Conservation (phyloP, 768 basidiomycete species). For the Suillus sp. region DNA sequence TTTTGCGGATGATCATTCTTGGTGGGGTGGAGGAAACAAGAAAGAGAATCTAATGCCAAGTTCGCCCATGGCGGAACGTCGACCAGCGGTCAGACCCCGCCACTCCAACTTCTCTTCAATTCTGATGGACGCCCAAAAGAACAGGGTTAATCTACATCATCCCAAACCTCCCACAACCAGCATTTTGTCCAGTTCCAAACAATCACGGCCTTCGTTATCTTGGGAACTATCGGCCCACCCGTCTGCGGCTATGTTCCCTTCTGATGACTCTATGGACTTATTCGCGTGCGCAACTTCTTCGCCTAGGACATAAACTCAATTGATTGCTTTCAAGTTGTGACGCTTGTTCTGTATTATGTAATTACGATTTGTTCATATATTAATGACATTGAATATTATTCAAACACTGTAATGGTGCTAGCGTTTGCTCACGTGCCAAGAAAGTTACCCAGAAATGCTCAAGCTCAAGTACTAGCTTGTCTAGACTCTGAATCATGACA, state of each 20-base stretch:
- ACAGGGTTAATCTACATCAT: constrained; percentile 38
- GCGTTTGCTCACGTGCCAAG: background rate
- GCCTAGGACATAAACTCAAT: constrained; percentile 20
- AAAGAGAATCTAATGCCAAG: constrained; percentile 24
- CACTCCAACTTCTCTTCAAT: constrained; percentile 41
- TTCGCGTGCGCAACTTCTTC: constrained; percentile 43
- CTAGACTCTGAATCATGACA: constrained; percentile 17
- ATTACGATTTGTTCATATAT: constrained; percentile 11
- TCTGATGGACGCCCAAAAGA: constrained; percentile 41
- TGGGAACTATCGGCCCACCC: constrained; percentile 10
- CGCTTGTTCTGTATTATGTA: constrained; percentile 24
- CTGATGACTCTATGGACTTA: constrained; percentile 54
- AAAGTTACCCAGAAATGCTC: background rate
- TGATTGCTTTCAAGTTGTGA: constrained; percentile 18
- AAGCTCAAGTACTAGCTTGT: constrained; percentile 4
- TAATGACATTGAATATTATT: constrained; percentile 9
- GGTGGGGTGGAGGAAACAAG: constrained; percentile 24
- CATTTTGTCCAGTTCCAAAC: constrained; percentile 18
- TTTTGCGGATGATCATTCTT: constrained; percentile 20
- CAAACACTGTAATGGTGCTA: background rate
- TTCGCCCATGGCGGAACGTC: constrained; percentile 12
- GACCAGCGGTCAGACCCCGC: constrained; percentile 20
- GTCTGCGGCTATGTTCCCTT: constrained; percentile 27
- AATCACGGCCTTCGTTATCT: constrained; percentile 16
- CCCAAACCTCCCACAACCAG: background rate